phyloP scores from a whole-genome alignment of 495 filamentous ascomycete genomes.

The Daldinia decipiens region DNA sequence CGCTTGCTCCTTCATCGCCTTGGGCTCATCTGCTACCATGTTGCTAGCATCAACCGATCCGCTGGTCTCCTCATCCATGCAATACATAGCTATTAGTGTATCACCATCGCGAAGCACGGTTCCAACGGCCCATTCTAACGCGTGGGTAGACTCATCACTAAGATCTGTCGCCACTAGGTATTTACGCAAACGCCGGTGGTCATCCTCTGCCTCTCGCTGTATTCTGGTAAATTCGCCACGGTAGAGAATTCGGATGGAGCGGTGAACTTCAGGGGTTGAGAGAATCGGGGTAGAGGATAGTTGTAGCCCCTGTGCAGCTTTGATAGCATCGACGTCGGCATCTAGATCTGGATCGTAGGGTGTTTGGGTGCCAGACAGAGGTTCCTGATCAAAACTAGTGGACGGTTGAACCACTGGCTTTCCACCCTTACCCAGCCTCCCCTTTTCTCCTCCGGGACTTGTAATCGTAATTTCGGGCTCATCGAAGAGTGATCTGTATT shows the following conservation, averaged over 20 bases:
- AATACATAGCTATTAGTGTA: constrained; percentile 90
- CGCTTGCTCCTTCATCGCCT: constrained; percentile 76
- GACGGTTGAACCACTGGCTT: constrained; percentile 80
- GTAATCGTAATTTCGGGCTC: constrained; percentile 73
- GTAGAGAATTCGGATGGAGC: constrained; percentile 86
- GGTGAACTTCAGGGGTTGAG: constrained; percentile 76
- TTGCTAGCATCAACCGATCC: constrained; percentile 52
- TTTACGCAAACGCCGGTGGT: constrained; percentile 79
- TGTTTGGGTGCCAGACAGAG: constrained; percentile 74
- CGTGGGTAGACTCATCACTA: constrained; percentile 91
- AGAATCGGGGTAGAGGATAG: constrained; percentile 82
- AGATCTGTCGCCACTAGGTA: constrained; percentile 94
- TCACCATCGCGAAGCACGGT: constrained; percentile 95
- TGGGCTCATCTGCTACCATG: constrained; percentile 60
- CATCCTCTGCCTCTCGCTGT: constrained; percentile 76
- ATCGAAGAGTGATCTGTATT: constrained; percentile 66
- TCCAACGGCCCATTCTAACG: constrained; percentile 96
- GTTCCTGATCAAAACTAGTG: constrained; percentile 77
- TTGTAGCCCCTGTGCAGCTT: constrained; percentile 82
- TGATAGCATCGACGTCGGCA: constrained; percentile 82
- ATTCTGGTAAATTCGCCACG: constrained; percentile 83
- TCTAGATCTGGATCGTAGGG: constrained; percentile 89
- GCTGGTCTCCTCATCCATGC: constrained; percentile 84
- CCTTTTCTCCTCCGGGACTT: constrained; percentile 66
- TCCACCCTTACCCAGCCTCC: constrained; percentile 54